Base-by-base conservation (phyloP, 1,284 basidiomycete species). In the Lignosus rhinocerotis region DNA sequence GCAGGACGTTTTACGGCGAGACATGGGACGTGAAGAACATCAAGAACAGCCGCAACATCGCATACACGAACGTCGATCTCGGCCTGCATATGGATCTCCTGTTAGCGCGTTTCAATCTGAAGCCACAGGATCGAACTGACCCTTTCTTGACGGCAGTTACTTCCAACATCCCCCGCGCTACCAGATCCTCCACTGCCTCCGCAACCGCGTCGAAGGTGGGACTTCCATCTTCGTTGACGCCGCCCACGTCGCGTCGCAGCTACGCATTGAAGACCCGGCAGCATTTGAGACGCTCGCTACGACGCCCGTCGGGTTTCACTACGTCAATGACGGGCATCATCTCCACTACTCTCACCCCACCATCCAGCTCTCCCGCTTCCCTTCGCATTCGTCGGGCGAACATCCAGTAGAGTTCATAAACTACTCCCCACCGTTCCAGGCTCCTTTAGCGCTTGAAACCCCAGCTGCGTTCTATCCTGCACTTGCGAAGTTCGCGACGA, bases 391-490 rank as follows among this genome's bases (percentile, higher is more conserved):
- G 39, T n/a, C 36, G 11, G 58, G 60, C 45, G 47, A 61, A 12
- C 59, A 55, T 14, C 52, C 69, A 1, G 80, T 93, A 61, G 75
- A 75, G 43, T 84, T 87, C 60, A 82, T 98, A 70, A 97, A 96
- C 75, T 98, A 97, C 75, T 91, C 92, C 4, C 96, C 96, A 0
- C 96, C 96, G 0, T 99, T 98, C 82, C 95, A 98, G 76, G 93
- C 90, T 0, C 92, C 92, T 0, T 76, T 92, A 2, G 75, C 80
- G 1, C 70, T 79, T 5, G 70, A 75, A 9, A 86, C 85, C 0
- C 82, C 85, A 0, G 60, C 70, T 1, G 72, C 72, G 25, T 87
- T 94, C 61, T 92, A 90, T 66, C 67, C 76, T 0, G 92, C 93
- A 1, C 77, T 97, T 3, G 67, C 72, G 4, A 71, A 73, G 10